phyloP scores from a whole-genome alignment of 495 filamentous ascomycete genomes.

The Cairneyella variabilis region DNA sequence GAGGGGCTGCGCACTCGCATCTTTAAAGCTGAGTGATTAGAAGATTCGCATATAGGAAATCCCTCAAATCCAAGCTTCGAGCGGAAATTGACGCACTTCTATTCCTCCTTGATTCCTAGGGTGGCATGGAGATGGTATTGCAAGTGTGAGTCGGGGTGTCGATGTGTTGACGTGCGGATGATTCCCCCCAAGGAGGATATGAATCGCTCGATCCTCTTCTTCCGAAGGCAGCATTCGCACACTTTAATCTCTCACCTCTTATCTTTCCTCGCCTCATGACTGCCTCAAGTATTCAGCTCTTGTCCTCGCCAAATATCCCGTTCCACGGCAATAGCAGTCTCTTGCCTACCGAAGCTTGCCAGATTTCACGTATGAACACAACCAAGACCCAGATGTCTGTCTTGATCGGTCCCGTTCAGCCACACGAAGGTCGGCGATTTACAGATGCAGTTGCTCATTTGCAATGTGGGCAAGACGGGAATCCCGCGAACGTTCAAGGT shows the following conservation, averaged over 20 bases:
- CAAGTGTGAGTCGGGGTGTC: neutral
- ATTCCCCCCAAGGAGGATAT: neutral
- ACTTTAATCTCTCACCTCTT: neutral
- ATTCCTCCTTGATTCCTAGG: neutral
- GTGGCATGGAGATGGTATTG: neutral
- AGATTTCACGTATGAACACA: too few species aligned
- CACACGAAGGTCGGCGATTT: too few species aligned
- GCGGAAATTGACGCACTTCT: neutral
- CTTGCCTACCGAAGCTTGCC: too few species aligned
- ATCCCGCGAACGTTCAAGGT: neutral
- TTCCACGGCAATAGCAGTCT: neutral
- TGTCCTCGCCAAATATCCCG: neutral
- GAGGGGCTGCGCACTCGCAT: too few species aligned
- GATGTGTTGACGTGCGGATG: neutral
- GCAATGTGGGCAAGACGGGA: neutral
- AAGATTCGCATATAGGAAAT: neutral
- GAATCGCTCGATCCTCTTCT: neutral
- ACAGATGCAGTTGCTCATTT: neutral
- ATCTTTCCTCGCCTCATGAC: neutral
- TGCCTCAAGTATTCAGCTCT: neutral
- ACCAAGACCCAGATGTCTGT: too few species aligned
- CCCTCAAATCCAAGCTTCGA: neutral
- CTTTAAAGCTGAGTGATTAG: too few species aligned
- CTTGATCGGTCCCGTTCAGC: too few species aligned
- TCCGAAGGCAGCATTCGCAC: neutral